Evolutionary conservation across 805 yeast genomes (phyloP).

Genomic region (Lipomyces chichibuensis): DNA sequence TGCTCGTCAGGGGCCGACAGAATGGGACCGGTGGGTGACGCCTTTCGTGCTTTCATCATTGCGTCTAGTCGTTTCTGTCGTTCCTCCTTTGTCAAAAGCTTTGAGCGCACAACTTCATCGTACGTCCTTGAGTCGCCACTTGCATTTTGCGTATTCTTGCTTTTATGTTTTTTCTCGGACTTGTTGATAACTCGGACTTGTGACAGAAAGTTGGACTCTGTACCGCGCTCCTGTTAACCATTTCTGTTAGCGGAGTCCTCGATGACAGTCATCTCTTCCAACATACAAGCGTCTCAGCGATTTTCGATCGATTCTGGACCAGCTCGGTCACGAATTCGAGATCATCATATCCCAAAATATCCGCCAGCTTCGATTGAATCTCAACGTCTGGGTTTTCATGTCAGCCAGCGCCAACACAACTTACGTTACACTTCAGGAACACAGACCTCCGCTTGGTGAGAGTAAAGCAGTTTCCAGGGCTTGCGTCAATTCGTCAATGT

Average conservation of each 20-base stretch:
- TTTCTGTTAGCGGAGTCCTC: neutral
- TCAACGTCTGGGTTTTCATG: conserved; percentile 41
- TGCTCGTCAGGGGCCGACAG: conserved; percentile 46
- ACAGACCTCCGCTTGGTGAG: conserved; percentile 11
- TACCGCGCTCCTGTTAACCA: neutral
- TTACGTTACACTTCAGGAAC: neutral
- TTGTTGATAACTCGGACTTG: conserved; percentile 22
- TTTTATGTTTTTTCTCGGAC: conserved; percentile 9
- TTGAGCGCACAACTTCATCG: conserved; percentile 1
- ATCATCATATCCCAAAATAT: conserved; percentile 82
- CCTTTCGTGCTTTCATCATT: conserved; percentile 36
- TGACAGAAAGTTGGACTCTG: conserved; percentile 5
- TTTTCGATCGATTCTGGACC: conserved; percentile 47
- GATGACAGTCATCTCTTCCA: neutral
- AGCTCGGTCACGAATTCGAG: conserved; percentile 74
- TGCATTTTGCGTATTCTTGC: neutral
- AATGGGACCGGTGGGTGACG: conserved; percentile 19
- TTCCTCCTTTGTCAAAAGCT: conserved; percentile 35
- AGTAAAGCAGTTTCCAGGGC: conserved; percentile 16
- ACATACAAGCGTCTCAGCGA: conserved; percentile 18
- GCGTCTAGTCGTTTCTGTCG: conserved; percentile 37
- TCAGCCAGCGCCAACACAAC: neutral
- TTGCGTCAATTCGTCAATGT: conserved; percentile 23
- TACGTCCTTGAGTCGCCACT: conserved; percentile 4
- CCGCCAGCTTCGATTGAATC: conserved; percentile 73